Base-by-base conservation (phyloP, 2,329 filamentous ascomycete genomes). In the Samsoniella hepiali region DNA sequence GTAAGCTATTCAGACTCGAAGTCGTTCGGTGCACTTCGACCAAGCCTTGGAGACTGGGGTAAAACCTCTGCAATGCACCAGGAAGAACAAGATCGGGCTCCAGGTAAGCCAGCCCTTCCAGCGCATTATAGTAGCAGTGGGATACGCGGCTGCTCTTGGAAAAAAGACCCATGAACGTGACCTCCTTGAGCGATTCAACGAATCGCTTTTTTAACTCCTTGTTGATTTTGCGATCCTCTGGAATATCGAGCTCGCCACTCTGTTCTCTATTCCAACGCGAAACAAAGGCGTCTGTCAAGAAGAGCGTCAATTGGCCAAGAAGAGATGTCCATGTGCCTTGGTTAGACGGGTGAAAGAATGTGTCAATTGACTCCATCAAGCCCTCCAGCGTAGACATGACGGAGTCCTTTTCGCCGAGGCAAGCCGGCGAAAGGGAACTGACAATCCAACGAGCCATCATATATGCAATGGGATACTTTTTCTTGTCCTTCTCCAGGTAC, bases 311-410 rank as follows among this genome's bases (percentile, higher is more conserved):
- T 75, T 98, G 94, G 3, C 93, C 90, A 50, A 99, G 80, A 67
- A 94, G 90, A 70, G 88, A 92, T 1, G 94, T 96, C 95, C 95
- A 99, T 15, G 81, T 81, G 15, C 95, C 95, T 59, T 94, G 91
- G 74, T 99, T 99, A 2, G 95, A 99, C 2, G 95, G 95, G 71
- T 99, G 95, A 81, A 97, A 99, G 76, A 99, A 99, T 0, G 95
- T 99, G 75, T 99, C 95, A 54, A 98, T 90, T 3, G 93, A 95
- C 74, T 98, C 91, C 68, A 99, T 90, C 59, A 99, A 81, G 0
- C 91, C 94, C 74, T 99, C 94, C 5, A 99, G 83, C 67, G 91
- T 91, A 40, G 89, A 86, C 70, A 99, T 77, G 50, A 96, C 86
- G 1, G 93, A 98, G 62, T 89, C 88, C 36, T 89, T 82, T n/a